Conservation (phyloP, 345 rosid genomes). For the Salix purpurea region DNA sequence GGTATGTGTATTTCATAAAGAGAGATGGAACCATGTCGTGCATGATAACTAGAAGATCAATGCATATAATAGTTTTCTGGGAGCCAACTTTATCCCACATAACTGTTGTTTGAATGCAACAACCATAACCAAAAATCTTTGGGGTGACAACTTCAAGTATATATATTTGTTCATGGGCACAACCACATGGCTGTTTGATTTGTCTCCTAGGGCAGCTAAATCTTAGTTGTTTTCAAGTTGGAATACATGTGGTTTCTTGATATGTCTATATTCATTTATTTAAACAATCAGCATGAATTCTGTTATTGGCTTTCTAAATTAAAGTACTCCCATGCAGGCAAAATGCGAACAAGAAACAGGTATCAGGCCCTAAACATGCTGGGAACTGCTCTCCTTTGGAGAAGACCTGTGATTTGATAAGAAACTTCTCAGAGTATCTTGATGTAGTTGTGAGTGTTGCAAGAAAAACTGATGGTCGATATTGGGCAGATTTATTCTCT, state of each 20-base stretch:
- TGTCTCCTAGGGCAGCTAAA: neutral
- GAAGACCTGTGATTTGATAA: constrained; percentile 86
- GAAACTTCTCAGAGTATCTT: constrained; percentile 76
- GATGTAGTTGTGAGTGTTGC: constrained; percentile 99
- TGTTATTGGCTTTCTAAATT: neutral
- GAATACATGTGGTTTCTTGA: neutral
- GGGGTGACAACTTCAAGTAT: neutral
- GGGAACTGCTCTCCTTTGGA: constrained; percentile 60
- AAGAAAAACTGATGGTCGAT: constrained; percentile 96
- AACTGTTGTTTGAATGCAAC: neutral
- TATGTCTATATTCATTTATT: neutral
- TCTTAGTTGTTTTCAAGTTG: neutral
- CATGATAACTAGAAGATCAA: neutral
- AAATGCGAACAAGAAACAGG: constrained; percentile 58
- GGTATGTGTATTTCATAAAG: constrained; percentile 44
- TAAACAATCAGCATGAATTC: neutral
- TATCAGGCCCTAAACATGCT: constrained; percentile 35
- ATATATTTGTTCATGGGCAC: neutral
- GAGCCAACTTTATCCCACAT: neutral
- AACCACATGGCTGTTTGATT: neutral
- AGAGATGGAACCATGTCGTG: neutral
- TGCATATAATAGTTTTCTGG: neutral
- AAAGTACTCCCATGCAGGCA: constrained; percentile 42
- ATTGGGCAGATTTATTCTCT: constrained; percentile 93
- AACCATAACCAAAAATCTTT: neutral